Evolutionary conservation across 2,329 filamentous ascomycete genomes (phyloP).

Genomic region (Curvularia lunata): DNA sequence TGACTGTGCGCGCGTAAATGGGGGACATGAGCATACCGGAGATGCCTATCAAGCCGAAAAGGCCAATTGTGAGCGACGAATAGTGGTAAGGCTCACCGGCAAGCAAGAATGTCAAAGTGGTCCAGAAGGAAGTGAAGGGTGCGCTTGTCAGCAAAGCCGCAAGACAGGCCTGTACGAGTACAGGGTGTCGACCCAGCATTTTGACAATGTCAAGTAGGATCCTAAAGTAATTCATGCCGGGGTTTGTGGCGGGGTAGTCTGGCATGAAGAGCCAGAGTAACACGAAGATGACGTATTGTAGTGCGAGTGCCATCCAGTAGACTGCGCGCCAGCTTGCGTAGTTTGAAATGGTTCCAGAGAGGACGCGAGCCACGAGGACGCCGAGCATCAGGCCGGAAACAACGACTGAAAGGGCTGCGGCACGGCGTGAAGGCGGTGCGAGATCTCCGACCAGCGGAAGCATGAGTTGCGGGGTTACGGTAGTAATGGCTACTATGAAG

Average conservation of each 20-base stretch:
- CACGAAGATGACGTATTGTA: slow-evolving; percentile 71
- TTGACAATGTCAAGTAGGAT: slow-evolving; percentile 69
- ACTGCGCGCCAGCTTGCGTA: slow-evolving; percentile 77
- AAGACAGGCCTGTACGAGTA: slow-evolving; percentile 72
- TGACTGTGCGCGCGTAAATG: slow-evolving; percentile 71
- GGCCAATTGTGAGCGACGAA: slow-evolving; percentile 70
- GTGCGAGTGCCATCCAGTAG: slow-evolving; percentile 77
- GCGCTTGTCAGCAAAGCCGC: slow-evolving; percentile 68
- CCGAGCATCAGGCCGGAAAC: slow-evolving; percentile 77
- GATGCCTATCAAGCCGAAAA: slow-evolving; percentile 81
- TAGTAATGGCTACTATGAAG: slow-evolving; percentile 76
- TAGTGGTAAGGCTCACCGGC: slow-evolving; percentile 73
- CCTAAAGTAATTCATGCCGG: slow-evolving; percentile 68
- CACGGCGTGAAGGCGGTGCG: slow-evolving; percentile 71
- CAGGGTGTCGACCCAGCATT: slow-evolving; percentile 69
- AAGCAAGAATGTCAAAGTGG: slow-evolving; percentile 79
- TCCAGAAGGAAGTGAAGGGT: slow-evolving; percentile 73
- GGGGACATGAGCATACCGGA: slow-evolving; percentile 71
- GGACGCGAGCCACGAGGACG: slow-evolving; percentile 75
- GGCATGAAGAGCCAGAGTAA: slow-evolving; percentile 77
- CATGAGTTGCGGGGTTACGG: slow-evolving; percentile 77
- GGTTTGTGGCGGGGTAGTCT: slow-evolving; percentile 79
- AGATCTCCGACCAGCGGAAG: slow-evolving; percentile 81
- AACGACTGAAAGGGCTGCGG: slow-evolving; percentile 74
- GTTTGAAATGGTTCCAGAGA: slow-evolving; percentile 76